phyloP scores from a whole-genome alignment of 2,329 filamentous ascomycete genomes.

The Helotiales sp. region DNA sequence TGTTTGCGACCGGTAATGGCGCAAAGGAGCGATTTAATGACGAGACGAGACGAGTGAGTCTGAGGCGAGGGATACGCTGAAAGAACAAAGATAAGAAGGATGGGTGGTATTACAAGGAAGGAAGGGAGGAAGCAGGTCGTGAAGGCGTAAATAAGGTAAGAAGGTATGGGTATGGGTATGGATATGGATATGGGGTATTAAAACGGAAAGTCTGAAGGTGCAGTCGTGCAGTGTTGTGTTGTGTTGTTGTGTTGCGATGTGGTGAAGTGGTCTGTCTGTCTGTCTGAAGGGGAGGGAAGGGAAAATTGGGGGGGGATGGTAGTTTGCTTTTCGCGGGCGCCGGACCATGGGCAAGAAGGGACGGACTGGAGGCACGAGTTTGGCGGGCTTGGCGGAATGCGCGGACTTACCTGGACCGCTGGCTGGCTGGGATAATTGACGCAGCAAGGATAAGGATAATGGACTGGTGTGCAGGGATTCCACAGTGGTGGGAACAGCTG shows the following conservation, averaged over 20 bases:
- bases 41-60: slow-evolving; percentile 3
- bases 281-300: not conserved
- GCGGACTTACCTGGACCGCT: too few relatives aligned
- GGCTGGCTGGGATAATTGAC: not conserved
- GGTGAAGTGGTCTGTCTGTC: not conserved
- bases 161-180: not conserved
- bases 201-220: not conserved
- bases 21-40: slow-evolving; percentile 10
- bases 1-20: slow-evolving; percentile 12
- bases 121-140: not conserved
- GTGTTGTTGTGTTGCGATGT: not conserved
- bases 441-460: slow-evolving; percentile 7
- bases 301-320: not conserved
- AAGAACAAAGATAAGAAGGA: slow-evolving; percentile 4
- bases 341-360: not conserved
- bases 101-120: slow-evolving; percentile 1
- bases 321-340: not conserved
- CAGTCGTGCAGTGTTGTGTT: slow-evolving; percentile 7
- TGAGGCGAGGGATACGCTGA: too few relatives aligned
- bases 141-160: not conserved
- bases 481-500: not conserved
- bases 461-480: too few relatives aligned
- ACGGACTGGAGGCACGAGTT: too few relatives aligned
- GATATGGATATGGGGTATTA: not conserved
- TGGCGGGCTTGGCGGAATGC: slow-evolving; percentile 1